phyloP scores from a whole-genome alignment of 495 filamentous ascomycete genomes.

The Rhypophila decipiens region DNA sequence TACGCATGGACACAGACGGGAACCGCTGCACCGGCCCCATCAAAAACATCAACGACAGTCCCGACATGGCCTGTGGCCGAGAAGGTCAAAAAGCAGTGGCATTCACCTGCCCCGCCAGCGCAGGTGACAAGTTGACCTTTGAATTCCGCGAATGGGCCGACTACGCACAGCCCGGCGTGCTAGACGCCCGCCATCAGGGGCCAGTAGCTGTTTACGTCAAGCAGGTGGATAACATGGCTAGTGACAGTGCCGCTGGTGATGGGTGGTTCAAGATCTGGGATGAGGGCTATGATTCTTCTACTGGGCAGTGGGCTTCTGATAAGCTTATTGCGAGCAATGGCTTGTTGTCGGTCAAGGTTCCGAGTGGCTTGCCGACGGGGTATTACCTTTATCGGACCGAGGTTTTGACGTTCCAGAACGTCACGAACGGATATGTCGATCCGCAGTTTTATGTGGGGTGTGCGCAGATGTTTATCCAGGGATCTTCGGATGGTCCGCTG shows the following conservation, averaged over 20 bases:
- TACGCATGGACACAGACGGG: constrained; percentile 55
- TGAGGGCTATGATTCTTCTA: constrained; percentile 50
- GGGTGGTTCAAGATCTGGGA: constrained; percentile 82
- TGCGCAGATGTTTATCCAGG: constrained; percentile 59
- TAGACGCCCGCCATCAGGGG: constrained; percentile 61
- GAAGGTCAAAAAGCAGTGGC: constrained; percentile 50
- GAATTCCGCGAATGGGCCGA: constrained; percentile 58
- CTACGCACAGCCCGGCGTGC: constrained; percentile 42
- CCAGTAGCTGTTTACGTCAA: constrained; percentile 73
- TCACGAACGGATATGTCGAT: constrained; percentile 41
- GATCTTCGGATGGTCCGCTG: constrained; percentile 30
- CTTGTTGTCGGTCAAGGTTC: constrained; percentile 53
- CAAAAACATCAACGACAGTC: constrained; percentile 42
- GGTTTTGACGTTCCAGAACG: constrained; percentile 61
- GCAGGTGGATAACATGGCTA: constrained; percentile 40
- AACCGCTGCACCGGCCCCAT: constrained; percentile 48
- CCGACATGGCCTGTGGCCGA: constrained; percentile 65
- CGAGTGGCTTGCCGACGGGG: constrained; percentile 53
- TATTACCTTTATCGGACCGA: constrained; percentile 65
- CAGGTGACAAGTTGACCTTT: constrained; percentile 53
- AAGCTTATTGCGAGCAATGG: constrained; percentile 59
- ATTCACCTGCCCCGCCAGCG: constrained; percentile 49
- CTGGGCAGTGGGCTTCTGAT: constrained; percentile 60
- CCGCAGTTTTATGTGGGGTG: constrained; percentile 67
- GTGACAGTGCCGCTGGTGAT: constrained; percentile 41